Base-by-base conservation (phyloP, 305 asterid genomes). In the Fraxinus nigra region DNA sequence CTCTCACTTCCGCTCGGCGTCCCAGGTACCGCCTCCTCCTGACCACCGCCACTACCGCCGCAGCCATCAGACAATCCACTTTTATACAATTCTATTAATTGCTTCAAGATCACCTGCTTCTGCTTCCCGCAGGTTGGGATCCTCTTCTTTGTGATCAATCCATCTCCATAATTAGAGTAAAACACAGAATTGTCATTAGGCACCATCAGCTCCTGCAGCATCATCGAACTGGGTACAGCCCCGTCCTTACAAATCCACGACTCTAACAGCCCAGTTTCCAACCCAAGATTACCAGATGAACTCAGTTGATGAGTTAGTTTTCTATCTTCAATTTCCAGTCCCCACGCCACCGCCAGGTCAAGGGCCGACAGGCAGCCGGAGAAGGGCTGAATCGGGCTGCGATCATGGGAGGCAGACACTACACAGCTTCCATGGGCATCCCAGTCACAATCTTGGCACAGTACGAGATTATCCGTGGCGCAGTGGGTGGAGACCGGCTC, bases 401-500 rank as follows among this genome's bases (percentile, higher is more conserved):
- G 96, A 81, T 90, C 90, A 87, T 95, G 99, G 28, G 91, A 77
- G 26, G 89, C 90, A 67, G 94, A 85, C 35, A 82, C 90, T 2
- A 87, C 84, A 79, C 89, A 90, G 87, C 91, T 85, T 26, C 90
- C 98, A 79, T 95, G 99, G 63, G 98, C 94, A 76, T 94, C 97
- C 91, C 92, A 92, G 70, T 95, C 99, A 84, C 99, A 94, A 32
- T 95, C 99, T 85, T 88, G 94, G 82, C 98, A 95, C 67, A 95
- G 94, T 0, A 95, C 91, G 24, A 95, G 89, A 4, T 91, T 91
- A 86, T 95, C 98, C 79, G 97, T 92, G 84, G 89, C 81, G 83
- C 99, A 95, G 14, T 92, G 90, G 76, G 90, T 83, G 40, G 94
- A 77, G 2, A 92, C 94, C 22, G 99, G 97, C 79, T 88, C 95